These are phyloP conservation scores for Colletotrichum liaoningense DNA, from an alignment of 2,329 filamentous ascomycete genomes.

Conservation along the genomic window DNA sequence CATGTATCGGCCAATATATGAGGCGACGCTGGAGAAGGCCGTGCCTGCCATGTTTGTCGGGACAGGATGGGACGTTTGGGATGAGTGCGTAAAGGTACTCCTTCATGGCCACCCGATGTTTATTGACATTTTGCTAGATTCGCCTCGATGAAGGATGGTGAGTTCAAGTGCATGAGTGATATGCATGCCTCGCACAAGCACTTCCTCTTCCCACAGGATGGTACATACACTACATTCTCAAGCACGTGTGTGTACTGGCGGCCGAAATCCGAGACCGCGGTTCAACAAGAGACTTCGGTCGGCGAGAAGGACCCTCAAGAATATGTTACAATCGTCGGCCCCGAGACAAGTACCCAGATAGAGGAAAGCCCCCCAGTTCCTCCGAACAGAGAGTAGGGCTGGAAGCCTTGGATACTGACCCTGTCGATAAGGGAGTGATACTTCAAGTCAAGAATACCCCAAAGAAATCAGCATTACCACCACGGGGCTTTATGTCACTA, in stretches of 20 bases:
- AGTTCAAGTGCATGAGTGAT: conserved; percentile 46
- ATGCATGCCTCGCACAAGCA: conserved; percentile 46
- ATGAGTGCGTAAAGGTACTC: conserved; percentile 52
- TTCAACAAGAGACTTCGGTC: not conserved
- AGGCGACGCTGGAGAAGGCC: conserved; percentile 56
- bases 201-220: conserved; percentile 52
- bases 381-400: not conserved
- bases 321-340: no score
- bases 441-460: no score
- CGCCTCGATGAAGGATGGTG: conserved; percentile 34
- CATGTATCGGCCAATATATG: conserved; percentile 65
- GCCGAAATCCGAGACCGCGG: not conserved
- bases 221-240: conserved; percentile 50
- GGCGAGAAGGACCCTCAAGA: not conserved
- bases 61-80: conserved; percentile 63
- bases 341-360: not conserved
- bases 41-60: conserved; percentile 69
- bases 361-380: not conserved
- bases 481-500: no score
- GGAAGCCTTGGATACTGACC: not conserved
- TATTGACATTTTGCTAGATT: conserved; percentile 1
- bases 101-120: not conserved
- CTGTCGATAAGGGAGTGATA: no score
- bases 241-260: conserved; percentile 55
- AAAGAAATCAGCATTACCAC: no score